These are phyloP conservation scores for Chondrostereum purpureum DNA, from an alignment of 1,284 basidiomycete genomes.

Conservation along the genomic window DNA sequence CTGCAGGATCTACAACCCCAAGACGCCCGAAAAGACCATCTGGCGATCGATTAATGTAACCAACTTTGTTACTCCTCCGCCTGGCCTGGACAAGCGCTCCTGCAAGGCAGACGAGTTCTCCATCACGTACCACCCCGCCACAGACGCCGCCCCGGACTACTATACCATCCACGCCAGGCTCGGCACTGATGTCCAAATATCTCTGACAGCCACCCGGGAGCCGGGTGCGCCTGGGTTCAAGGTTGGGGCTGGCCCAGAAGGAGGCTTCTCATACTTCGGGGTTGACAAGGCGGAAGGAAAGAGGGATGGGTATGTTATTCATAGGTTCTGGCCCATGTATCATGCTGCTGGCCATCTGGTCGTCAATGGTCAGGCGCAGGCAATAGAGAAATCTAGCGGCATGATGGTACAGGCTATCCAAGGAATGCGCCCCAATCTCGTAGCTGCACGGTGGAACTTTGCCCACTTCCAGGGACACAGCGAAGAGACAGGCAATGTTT, in stretches of 20 bases:
- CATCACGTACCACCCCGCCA: slow-evolving; percentile 62
- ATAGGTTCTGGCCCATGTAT: slow-evolving; percentile 86
- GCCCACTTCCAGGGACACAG: slow-evolving; percentile 75
- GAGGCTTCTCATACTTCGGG: slow-evolving; percentile 91
- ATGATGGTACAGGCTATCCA: slow-evolving; percentile 97
- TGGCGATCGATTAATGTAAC: slow-evolving; percentile 92
- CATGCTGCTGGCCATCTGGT: slow-evolving; percentile 68
- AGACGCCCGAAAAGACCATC: slow-evolving; percentile 48
- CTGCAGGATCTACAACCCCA: slow-evolving; percentile 85
- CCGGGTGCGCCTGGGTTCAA: slow-evolving; percentile 83
- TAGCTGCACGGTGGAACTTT: slow-evolving; percentile 96
- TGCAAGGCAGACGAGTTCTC: slow-evolving; percentile 89
- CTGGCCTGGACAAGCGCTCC: slow-evolving; percentile 78
- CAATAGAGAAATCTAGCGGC: slow-evolving; percentile 65
- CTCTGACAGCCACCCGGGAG: slow-evolving; percentile 69
- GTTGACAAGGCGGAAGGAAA: slow-evolving; percentile 55
- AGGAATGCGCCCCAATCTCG: slow-evolving; percentile 94
- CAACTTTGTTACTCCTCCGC: slow-evolving; percentile 75
- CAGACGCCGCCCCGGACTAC: slow-evolving; percentile 63
- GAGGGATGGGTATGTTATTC: slow-evolving; percentile 80
- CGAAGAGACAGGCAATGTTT: slow-evolving; percentile 62
- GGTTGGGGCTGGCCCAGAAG: slow-evolving; percentile 80
- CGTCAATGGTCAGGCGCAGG: slow-evolving; percentile 60
- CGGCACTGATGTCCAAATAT: slow-evolving; percentile 75
- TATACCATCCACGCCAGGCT: slow-evolving; percentile 83